phyloP scores from a whole-genome alignment of 768 basidiomycete genomes.

The Russula foetens region DNA sequence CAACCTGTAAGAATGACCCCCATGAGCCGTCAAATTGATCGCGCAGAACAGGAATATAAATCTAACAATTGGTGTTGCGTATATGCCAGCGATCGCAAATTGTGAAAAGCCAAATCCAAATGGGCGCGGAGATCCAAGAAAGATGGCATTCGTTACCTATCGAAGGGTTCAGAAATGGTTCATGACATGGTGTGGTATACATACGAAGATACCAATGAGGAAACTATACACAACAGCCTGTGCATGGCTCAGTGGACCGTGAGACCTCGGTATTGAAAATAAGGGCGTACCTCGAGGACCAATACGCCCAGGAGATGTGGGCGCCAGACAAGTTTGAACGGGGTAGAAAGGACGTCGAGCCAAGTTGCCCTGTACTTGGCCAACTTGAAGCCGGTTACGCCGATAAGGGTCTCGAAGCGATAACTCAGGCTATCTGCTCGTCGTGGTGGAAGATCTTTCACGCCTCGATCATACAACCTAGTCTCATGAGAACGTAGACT shows the following conservation, averaged over 20 bases:
- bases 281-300: constrained; percentile 26
- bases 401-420: constrained; percentile 52
- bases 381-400: constrained; percentile 54
- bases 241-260: background rate
- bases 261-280: background rate
- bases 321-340: constrained; percentile 50
- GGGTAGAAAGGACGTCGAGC: constrained; percentile 36
- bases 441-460: constrained; percentile 31
- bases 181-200: no score
- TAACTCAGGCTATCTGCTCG: constrained; percentile 35
- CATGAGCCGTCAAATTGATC: background rate
- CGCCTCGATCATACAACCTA: constrained; percentile 51
- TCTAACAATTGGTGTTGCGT: constrained; percentile 50
- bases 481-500: constrained; percentile 1
- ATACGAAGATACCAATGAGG: constrained; percentile 51
- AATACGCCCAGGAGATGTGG: constrained; percentile 52
- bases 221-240: constrained; percentile 56
- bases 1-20: constrained; percentile 30
- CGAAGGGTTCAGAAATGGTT: background rate
- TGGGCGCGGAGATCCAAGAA: constrained; percentile 47
- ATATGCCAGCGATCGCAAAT: constrained; percentile 43
- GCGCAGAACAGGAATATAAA: background rate
- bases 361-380: constrained; percentile 47
- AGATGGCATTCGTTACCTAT: constrained; percentile 59
- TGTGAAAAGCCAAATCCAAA: constrained; percentile 44